Evolutionary conservation across 2,329 filamentous ascomycete genomes (phyloP).

Genomic region (Nothophaeocryptopus gaeumannii): DNA sequence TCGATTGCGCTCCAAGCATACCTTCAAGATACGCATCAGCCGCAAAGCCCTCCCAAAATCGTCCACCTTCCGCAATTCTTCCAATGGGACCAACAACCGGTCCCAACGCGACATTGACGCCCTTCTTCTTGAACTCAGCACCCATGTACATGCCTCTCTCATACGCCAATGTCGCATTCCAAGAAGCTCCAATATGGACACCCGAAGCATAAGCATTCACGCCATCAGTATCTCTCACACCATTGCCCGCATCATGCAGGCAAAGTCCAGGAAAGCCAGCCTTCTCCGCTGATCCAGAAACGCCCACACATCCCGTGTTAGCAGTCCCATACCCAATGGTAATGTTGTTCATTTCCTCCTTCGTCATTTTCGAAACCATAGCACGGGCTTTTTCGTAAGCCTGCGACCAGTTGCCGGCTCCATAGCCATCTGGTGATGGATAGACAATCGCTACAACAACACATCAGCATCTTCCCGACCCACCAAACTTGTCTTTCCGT

Average conservation of each 20-base stretch:
- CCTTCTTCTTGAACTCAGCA: constrained; percentile 51
- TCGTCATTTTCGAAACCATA: constrained; percentile 36
- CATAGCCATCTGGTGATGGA: constrained; percentile 30
- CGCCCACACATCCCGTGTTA: constrained; percentile 38
- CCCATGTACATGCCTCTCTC: constrained; percentile 54
- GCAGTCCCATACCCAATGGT: constrained; percentile 33
- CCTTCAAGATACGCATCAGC: constrained; percentile 64
- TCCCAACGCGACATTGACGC: constrained; percentile 65
- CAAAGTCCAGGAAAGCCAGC: constrained; percentile 43
- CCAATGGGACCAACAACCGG: constrained; percentile 68
- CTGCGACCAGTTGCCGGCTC: constrained; percentile 33
- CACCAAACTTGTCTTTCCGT: constrained; percentile 3
- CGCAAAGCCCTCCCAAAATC: constrained; percentile 75
- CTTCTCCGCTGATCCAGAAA: constrained; percentile 35
- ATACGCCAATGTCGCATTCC: constrained; percentile 55
- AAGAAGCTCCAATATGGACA: constrained; percentile 46
- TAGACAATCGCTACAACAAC: not conserved
- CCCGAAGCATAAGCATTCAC: constrained; percentile 45
- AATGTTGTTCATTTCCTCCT: constrained; percentile 39
- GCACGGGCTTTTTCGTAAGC: constrained; percentile 33
- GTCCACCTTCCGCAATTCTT: constrained; percentile 62
- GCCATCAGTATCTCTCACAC: constrained; percentile 43
- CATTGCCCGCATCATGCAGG: constrained; percentile 42
- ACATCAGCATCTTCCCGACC: not conserved
- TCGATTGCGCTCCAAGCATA: constrained; percentile 50